phyloP scores from a whole-genome alignment of 1,139 yeast genomes.

The Suhomyces panamericanus region DNA sequence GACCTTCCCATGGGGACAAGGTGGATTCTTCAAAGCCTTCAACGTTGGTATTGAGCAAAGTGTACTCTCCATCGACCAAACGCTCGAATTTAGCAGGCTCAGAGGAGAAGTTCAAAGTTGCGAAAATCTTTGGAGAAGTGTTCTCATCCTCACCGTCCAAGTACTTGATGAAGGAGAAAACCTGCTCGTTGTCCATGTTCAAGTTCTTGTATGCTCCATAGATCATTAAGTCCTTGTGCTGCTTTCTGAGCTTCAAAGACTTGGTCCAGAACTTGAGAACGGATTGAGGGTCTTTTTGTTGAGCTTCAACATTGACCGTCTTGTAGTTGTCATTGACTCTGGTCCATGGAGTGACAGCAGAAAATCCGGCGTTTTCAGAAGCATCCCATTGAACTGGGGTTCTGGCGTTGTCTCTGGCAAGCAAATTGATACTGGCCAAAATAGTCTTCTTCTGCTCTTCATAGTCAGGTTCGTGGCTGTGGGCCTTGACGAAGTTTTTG shows the following conservation, averaged over 20 bases:
- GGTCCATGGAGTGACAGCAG: conserved; percentile 56
- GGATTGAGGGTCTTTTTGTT: conserved; percentile 48
- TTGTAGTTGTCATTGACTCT: conserved; percentile 51
- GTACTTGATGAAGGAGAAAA: conserved; percentile 43
- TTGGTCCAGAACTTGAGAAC: conserved; percentile 48
- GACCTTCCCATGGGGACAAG: conserved; percentile 42
- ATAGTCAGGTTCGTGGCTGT: conserved; percentile 32
- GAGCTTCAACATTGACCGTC: conserved; percentile 50
- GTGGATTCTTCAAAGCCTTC: conserved; percentile 22
- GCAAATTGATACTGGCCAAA: conserved; percentile 34
- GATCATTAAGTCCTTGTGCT: conserved; percentile 42
- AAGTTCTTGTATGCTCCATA: conserved; percentile 49
- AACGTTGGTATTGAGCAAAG: conserved; percentile 32
- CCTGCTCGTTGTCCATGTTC: conserved; percentile 38
- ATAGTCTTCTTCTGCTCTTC: conserved; percentile 28
- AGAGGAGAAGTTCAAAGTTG: conserved; percentile 47
- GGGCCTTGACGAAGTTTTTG: conserved; percentile 31
- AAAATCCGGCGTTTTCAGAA: conserved; percentile 48
- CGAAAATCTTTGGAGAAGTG: conserved; percentile 29
- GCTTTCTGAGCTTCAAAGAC: conserved; percentile 46
- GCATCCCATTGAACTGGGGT: conserved; percentile 62
- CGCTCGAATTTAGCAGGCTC: conserved; percentile 31
- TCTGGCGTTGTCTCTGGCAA: conserved; percentile 57
- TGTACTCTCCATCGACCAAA: conserved; percentile 30
- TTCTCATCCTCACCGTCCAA: conserved; percentile 7